Percentiles rank a stretch among this genome's conserved stretches.
Evolutionary conservation across 2,329 filamentous ascomycete genomes (phyloP).

Genomic region (Cercospora zeae-maydis): DNA sequence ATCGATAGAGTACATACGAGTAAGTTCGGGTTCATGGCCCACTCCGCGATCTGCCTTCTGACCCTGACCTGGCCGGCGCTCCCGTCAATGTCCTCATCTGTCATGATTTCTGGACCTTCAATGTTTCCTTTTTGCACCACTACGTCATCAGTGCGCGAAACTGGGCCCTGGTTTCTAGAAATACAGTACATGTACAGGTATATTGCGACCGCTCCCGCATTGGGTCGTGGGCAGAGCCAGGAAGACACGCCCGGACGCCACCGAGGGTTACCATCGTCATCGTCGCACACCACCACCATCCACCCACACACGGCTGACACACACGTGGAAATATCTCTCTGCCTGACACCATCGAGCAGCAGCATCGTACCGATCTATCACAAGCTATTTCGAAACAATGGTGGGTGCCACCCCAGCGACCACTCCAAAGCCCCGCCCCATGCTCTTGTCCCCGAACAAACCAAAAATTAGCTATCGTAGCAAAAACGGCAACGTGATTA

Average conservation of each 20-base stretch:
- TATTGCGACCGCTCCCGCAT: not conserved
- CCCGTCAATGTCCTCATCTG: not conserved
- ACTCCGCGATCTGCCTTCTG: no score
- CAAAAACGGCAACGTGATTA: conserved; percentile 22
- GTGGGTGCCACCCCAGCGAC: conserved; percentile 18
- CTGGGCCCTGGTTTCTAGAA: not conserved
- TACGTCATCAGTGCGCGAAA: not conserved
- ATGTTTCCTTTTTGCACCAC: not conserved
- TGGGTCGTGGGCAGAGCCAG: not conserved
- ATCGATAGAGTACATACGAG: not conserved
- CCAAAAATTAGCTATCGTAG: conserved; percentile 24
- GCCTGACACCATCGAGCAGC: not conserved
- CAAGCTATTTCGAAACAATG: conserved; percentile 13
- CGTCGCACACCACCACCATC: conserved; percentile 3
- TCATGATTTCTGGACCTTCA: not conserved
- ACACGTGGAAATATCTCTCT: not conserved
- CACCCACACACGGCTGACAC: conserved; percentile 5
- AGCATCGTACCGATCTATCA: conserved; percentile 4
- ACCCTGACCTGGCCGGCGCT: no score
- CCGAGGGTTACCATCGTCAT: not conserved
- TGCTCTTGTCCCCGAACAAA: conserved; percentile 19
- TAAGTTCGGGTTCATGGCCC: no score
- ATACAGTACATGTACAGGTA: no score
- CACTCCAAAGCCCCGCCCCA: conserved; percentile 13
- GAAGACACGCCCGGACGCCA: not conserved